A percentile compares a stretch with the other conserved stretches of the same genome.
Evolutionary conservation across 495 filamentous ascomycete species (phyloP).

Genomic region (Terfezia boudieri): DNA sequence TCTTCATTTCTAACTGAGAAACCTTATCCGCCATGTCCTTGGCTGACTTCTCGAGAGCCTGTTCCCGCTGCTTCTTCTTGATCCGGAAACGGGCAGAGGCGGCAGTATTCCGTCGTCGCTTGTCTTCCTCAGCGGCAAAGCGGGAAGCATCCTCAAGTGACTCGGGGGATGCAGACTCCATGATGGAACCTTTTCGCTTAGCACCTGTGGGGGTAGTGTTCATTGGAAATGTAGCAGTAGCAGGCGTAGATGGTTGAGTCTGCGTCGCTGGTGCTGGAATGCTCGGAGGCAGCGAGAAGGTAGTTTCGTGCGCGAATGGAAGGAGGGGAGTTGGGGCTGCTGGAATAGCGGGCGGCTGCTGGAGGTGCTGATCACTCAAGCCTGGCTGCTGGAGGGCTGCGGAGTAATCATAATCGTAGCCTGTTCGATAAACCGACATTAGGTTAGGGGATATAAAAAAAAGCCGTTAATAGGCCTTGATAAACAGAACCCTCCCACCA

Average conservation of each 20-base stretch:
- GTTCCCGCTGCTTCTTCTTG: slow-evolving; percentile 98
- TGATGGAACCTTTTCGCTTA: slow-evolving; percentile 17
- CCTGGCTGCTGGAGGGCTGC: background rate
- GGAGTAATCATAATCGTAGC: background rate
- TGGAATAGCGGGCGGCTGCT: background rate
- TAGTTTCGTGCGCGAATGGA: slow-evolving; percentile 3
- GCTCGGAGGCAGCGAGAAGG: slow-evolving; percentile 3
- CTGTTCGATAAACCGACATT: background rate
- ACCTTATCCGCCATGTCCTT: slow-evolving; percentile 85
- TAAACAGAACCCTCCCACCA: background rate
- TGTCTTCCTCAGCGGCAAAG: slow-evolving; percentile 82
- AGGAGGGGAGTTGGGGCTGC: slow-evolving; percentile 1
- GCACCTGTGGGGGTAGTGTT: slow-evolving; percentile 14
- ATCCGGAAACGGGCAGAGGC: slow-evolving; percentile 86
- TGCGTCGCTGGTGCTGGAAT: slow-evolving; percentile 3
- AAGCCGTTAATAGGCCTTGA: background rate
- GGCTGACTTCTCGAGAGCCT: slow-evolving; percentile 68
- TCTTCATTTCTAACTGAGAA: slow-evolving; percentile 49
- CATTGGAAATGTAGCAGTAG: slow-evolving; percentile 19
- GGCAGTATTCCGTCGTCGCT: slow-evolving; percentile 86
- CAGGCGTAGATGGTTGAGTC: slow-evolving; percentile 21
- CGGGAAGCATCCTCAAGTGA: slow-evolving; percentile 44
- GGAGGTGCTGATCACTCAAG: background rate
- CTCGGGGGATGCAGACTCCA: slow-evolving; percentile 11
- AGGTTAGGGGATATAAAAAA: background rate